Base-by-base conservation (phyloP, 371 early-diverging fungal genomes). In the Fennellomyces sp. region DNA sequence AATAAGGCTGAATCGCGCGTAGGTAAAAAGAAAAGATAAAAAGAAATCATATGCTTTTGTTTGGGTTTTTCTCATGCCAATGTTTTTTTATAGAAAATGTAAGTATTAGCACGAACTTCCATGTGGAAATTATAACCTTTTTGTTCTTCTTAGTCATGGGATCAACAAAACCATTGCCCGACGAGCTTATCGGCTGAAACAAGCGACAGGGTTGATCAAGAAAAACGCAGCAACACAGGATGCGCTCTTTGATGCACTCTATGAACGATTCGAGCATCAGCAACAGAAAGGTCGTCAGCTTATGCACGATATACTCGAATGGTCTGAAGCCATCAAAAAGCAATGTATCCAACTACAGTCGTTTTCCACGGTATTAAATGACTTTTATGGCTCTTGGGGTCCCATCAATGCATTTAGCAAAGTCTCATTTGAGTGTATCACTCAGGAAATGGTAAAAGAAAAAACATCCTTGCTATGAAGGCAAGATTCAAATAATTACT, bases 121-220 rank as follows among this genome's bases (percentile, higher is more conserved):
- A 39, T 11, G 36, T n/a, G n/a, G n/a, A n/a, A n/a, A n/a, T n/a
- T n/a, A n/a, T n/a, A n/a, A n/a, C n/a, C 45, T 15, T 17, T 31
- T 29, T 28, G 12, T 45, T 53, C 27, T 48, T 31, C 11, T 13
- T 61, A 88, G 87, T 11, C 86, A 88, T 47, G 87, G 88, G 5
- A 81, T 92, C 65, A 86, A 81, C 67, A 92, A 90, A 61, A 87
- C 84, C 50, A 70, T 88, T 48, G 75, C 82, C 2, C 69, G 90
- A 23, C 85, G 85, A 23, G 82, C 86, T 0, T 85, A 87, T 27
- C 79, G 83, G 62, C 56, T 87, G 13, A 85, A 87, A 52, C 82
- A 85, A 60, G 79, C 49, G 28, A 29, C 39, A 12, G 49, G 59
- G 15, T 31, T 21, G 12, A 47, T 19, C 2, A 39, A 47, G 23